phyloP scores from a whole-genome alignment of 2,329 filamentous ascomycete species.

The Meredithiella fracta region DNA sequence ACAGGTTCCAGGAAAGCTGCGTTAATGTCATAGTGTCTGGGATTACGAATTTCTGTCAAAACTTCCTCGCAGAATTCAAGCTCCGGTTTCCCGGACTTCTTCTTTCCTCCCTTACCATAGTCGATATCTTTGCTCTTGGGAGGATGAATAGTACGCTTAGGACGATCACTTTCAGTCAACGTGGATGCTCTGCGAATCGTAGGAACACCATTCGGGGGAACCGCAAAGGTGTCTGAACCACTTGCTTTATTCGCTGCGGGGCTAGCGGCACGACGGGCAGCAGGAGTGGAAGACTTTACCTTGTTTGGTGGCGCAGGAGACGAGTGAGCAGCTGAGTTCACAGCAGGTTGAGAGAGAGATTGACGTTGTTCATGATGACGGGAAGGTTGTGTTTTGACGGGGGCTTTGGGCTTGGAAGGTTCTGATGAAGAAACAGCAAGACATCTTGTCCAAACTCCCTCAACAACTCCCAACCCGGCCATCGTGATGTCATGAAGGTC shows the following conservation, averaged over 20 bases:
- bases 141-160: constrained; percentile 85
- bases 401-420: constrained; percentile 32
- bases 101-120: constrained; percentile 59
- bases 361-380: constrained; percentile 30
- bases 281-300: constrained; percentile 19
- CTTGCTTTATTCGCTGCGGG: constrained; percentile 28
- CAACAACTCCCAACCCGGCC: constrained; percentile 37
- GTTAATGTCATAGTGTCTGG: constrained; percentile 51
- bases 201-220: constrained; percentile 62
- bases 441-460: constrained; percentile 33
- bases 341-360: constrained; percentile 19
- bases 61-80: constrained; percentile 79
- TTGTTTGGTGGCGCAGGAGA: constrained; percentile 20
- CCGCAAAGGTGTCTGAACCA: constrained; percentile 45
- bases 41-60: constrained; percentile 58
- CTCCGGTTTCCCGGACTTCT: constrained; percentile 81
- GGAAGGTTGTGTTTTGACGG: constrained; percentile 30
- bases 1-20: constrained; percentile 69
- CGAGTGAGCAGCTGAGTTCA: background rate
- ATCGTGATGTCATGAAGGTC: constrained; percentile 54
- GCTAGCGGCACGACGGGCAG: constrained; percentile 23
- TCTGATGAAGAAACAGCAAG: constrained; percentile 33
- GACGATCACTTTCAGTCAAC: constrained; percentile 57
- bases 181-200: constrained; percentile 74
- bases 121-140: constrained; percentile 84